Evolutionary conservation across 2,329 filamentous ascomycete species (phyloP), one percentile per base, ranked within the genome.

Genomic region (Dryadomyces quercus-mongolicae): DNA sequence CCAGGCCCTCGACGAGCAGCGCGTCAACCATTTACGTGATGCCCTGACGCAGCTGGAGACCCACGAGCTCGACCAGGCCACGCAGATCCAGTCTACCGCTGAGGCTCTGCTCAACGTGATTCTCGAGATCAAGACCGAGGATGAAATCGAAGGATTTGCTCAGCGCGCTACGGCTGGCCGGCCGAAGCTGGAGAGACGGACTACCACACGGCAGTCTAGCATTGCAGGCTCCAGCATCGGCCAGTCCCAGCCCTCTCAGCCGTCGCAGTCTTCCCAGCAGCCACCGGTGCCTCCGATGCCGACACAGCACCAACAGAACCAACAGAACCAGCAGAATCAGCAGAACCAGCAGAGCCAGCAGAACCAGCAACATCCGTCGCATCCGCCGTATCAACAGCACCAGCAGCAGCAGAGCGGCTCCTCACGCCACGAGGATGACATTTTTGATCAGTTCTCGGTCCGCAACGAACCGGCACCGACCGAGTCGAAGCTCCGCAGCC

Each of bases 31-130:
- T 64, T 75, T 98, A 56, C 86, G 92, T 58, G 92, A 97, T 68
- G 80, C 88, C 44, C 77, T 98, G 57, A 97, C 93, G 1, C 91
- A 96, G 64, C 86, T 92, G 62, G 85, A 95, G 68, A 98, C 93
- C 0, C 86, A 95, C 65, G 92, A 97, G 67, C 81, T 88, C 31
- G 93, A 98, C 65, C 82, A 88, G 61, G 82, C 92, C 16, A 87
- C 95, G 67, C 80, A 86, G 55, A 84, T 78, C 57, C 82, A 88
- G 58, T 74, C 81, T 56, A 82, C 84, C 13, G 84, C 89, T 25
- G 90, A 93, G 66, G 82, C 84, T 57, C 88, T 88, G 25, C 72
- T 98, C 55, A 89, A 88, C 60, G 77, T 84, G 9, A 76, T 97
- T 61, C 75, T 98, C 51, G 93, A 95, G 65, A 82, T 96, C 45